Evolutionary conservation across 2,329 filamentous ascomycete genomes (phyloP).

Genomic region (Colletotrichum higginsianum): DNA sequence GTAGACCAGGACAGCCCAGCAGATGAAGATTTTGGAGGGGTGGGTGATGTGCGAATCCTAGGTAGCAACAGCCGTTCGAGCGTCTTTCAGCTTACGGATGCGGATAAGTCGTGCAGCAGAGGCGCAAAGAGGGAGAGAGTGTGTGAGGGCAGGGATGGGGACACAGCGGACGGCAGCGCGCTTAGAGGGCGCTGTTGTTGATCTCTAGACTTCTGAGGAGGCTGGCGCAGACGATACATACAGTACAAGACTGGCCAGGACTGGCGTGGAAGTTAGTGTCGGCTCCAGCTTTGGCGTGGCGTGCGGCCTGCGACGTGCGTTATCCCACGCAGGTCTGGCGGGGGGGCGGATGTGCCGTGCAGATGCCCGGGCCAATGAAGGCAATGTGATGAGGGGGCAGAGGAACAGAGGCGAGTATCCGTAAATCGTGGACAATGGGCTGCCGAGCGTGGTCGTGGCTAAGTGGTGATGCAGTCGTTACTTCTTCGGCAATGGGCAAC

Average conservation of each 20-base stretch:
- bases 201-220: slow-evolving; percentile 14
- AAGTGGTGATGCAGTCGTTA: background rate
- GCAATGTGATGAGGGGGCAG: slow-evolving; percentile 22
- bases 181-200: slow-evolving; percentile 18
- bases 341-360: slow-evolving; percentile 37
- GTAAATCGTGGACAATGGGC: no score
- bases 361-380: slow-evolving; percentile 34
- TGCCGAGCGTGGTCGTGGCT: background rate
- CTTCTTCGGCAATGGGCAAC: background rate
- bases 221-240: slow-evolving; percentile 1
- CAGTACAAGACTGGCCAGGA: background rate
- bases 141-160: background rate
- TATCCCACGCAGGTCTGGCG: slow-evolving; percentile 32
- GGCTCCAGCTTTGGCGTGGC: background rate
- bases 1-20: background rate
- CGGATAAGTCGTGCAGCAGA: background rate
- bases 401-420: background rate
- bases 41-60: slow-evolving; percentile 13
- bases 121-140: background rate
- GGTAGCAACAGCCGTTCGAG: slow-evolving; percentile 3
- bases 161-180: slow-evolving; percentile 21
- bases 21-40: slow-evolving; percentile 17
- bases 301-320: slow-evolving; percentile 10
- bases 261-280: slow-evolving; percentile 6
- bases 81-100: slow-evolving; percentile 22